Percentiles rank a stretch among this genome's conserved stretches.
These are phyloP conservation scores for Brettanomyces sp. DNA, from an alignment of 805 yeast genomes.

Conservation along the genomic window DNA sequence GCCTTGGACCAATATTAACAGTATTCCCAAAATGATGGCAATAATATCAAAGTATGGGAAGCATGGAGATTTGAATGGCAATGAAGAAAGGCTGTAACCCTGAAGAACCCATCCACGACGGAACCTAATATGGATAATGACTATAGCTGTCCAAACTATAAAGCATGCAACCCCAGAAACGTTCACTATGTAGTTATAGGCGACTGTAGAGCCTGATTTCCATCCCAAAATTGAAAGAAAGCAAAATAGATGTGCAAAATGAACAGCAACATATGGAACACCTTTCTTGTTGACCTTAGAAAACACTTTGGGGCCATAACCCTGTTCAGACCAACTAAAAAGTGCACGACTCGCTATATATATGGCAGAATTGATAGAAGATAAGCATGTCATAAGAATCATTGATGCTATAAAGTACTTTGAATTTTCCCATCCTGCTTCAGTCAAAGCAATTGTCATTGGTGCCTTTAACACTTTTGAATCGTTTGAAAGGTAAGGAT, in stretches of 20 bases:
- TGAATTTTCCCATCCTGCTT: slow-evolving; percentile 32
- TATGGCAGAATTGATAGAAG: slow-evolving; percentile 58
- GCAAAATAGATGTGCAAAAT: slow-evolving; percentile 43
- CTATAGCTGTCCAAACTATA: slow-evolving; percentile 52
- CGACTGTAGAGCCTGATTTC: slow-evolving; percentile 47
- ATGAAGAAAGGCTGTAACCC: slow-evolving; percentile 11
- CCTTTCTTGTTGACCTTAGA: slow-evolving; percentile 43
- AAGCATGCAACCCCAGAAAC: slow-evolving; percentile 55
- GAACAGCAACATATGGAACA: slow-evolving; percentile 49
- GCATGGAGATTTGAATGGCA: slow-evolving; percentile 24
- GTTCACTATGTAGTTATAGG: slow-evolving; percentile 49
- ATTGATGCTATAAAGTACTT: slow-evolving; percentile 36
- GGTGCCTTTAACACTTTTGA: slow-evolving; percentile 35
- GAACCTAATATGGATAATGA: slow-evolving; percentile 44
- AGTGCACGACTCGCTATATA: slow-evolving; percentile 59
- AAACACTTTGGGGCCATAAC: slow-evolving; percentile 50
- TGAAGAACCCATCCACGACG: slow-evolving; percentile 13
- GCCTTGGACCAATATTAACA: slow-evolving; percentile 60
- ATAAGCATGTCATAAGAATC: slow-evolving; percentile 50
- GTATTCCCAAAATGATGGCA: slow-evolving; percentile 47
- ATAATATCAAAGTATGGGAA: slow-evolving; percentile 38
- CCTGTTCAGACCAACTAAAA: slow-evolving; percentile 48
- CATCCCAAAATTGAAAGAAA: slow-evolving; percentile 45
- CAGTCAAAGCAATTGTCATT: slow-evolving; percentile 33
- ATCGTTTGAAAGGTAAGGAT: slow-evolving; percentile 30